Evolutionary conservation across 441 rosid genomes (phyloP).

Genomic region (Hura crepitans): DNA sequence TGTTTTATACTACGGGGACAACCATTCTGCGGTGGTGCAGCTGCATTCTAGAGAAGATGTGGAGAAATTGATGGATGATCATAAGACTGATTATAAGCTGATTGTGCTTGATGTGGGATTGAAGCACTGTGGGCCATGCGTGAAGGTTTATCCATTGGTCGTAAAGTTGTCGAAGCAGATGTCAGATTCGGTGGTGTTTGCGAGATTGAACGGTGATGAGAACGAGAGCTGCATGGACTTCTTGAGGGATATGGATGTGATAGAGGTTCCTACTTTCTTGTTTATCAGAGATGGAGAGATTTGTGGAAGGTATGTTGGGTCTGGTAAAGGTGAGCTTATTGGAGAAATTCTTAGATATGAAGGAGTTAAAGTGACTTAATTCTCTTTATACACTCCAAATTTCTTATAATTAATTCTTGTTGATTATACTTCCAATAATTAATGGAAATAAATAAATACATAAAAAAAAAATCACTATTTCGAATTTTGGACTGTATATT

Average conservation of each 20-base stretch:
- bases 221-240: slow-evolving; percentile 86
- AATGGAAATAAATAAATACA: no score
- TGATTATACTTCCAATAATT: not conserved
- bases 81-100: slow-evolving; percentile 60
- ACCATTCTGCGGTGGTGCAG: slow-evolving; percentile 74
- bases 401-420: not conserved
- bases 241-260: slow-evolving; percentile 72
- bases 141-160: slow-evolving; percentile 89
- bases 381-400: not conserved
- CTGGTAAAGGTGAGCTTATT: slow-evolving; percentile 91
- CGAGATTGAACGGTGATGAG: slow-evolving; percentile 90
- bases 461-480: no score
- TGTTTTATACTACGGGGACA: slow-evolving; percentile 85
- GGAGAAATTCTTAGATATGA: slow-evolving; percentile 89
- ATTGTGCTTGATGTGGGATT: slow-evolving; percentile 81
- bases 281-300: slow-evolving; percentile 73
- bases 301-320: slow-evolving; percentile 76
- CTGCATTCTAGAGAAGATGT: slow-evolving; percentile 66
- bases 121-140: slow-evolving; percentile 88
- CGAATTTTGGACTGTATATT: no score
- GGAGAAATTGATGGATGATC: slow-evolving; percentile 63
- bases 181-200: slow-evolving; percentile 63
- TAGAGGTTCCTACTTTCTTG: slow-evolving; percentile 81
- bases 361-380: slow-evolving; percentile 81
- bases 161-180: slow-evolving; percentile 69